These are phyloP conservation scores for Debaryomyces sp. DNA, from an alignment of 1,139 yeast genomes.

Conservation along the genomic window DNA sequence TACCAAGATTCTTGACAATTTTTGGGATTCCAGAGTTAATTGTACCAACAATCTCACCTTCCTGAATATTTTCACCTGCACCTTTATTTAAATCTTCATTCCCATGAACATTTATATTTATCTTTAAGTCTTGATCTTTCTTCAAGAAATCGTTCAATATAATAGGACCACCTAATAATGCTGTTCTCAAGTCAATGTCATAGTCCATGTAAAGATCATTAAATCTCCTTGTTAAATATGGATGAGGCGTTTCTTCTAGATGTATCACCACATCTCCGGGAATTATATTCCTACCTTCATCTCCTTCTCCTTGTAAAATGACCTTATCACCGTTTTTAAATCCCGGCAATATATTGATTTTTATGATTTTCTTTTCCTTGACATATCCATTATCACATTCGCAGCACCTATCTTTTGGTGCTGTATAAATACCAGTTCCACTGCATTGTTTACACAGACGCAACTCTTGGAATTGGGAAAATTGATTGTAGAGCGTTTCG, in stretches of 20 bases:
- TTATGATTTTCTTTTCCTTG: slow-evolving; percentile 52
- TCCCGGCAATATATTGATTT: slow-evolving; percentile 57
- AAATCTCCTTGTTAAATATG: slow-evolving; percentile 50
- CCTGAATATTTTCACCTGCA: slow-evolving; percentile 25
- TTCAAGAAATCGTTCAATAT: slow-evolving; percentile 43
- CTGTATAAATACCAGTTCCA: slow-evolving; percentile 37
- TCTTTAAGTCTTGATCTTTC: slow-evolving; percentile 44
- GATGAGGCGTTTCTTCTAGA: slow-evolving; percentile 36
- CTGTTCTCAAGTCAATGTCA: slow-evolving; percentile 52
- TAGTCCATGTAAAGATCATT: slow-evolving; percentile 50
- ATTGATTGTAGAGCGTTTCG: slow-evolving; percentile 33
- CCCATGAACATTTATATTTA: slow-evolving; percentile 46
- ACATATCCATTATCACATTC: slow-evolving; percentile 38
- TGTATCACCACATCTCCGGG: slow-evolving; percentile 70
- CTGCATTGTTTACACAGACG: slow-evolving; percentile 38
- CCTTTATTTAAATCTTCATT: slow-evolving; percentile 23
- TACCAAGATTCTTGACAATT: slow-evolving; percentile 53
- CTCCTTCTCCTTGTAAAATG: slow-evolving; percentile 59
- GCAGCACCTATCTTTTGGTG: slow-evolving; percentile 28
- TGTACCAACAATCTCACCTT: slow-evolving; percentile 52
- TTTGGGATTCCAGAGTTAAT: slow-evolving; percentile 50
- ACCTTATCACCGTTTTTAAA: slow-evolving; percentile 52
- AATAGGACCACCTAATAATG: slow-evolving; percentile 58
- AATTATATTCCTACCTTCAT: slow-evolving; percentile 57
- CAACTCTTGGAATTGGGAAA: slow-evolving; percentile 37